Base-by-base conservation (phyloP, 2,329 filamentous ascomycete species). In the Aspergillus alliaceus region DNA sequence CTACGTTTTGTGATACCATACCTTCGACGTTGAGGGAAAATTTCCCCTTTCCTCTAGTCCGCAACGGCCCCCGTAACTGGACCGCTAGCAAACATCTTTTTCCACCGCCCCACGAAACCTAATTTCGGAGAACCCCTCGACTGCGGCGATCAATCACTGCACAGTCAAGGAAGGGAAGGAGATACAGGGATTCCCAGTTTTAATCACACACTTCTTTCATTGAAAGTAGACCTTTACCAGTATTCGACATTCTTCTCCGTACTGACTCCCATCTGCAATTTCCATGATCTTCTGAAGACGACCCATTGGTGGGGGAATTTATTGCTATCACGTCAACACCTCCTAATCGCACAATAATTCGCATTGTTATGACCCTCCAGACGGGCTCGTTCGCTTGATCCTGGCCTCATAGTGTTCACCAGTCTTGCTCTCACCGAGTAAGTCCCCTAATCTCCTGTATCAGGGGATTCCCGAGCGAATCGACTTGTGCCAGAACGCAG, bases 261-360 rank as follows among this genome's bases (percentile, higher is more conserved):
- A 25, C 20, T 34, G n/a, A 20, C n/a, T 20, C 22, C 25, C 14
- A 27, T 20, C 25, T 25, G 9, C 37, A 34, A 29, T 31, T 44
- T 49, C 32, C 44, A 53, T 37, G 53, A 31, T 42, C 27, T 52
- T 46, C 29, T 47, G 59, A 60, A 61, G 59, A 50, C 50, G 35
- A 27, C 44, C 31, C 52, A 54, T 59, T 66, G 59, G 68, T 64
- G 67, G 61, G 65, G 47, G 51, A 31, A 54, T 53, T 50, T 37
- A 49, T 51, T 31, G 34, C 52, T 14, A 59, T 70, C 64, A 64
- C 64, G 59, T 67, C 60, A 57, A 64, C 55, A 14, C 37, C 58
- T 32, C 50, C 51, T 64, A 66, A 68, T 68, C 70, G 70, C 71
- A 73, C 71, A 73, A 70, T 63, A 66, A 66, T 61, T 64, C 58